A percentile compares a stretch with the other conserved stretches of the same genome.
These are phyloP conservation scores for Setaria italica DNA, from an alignment of 202 grass and related monocot species.

Conservation along the genomic window DNA sequence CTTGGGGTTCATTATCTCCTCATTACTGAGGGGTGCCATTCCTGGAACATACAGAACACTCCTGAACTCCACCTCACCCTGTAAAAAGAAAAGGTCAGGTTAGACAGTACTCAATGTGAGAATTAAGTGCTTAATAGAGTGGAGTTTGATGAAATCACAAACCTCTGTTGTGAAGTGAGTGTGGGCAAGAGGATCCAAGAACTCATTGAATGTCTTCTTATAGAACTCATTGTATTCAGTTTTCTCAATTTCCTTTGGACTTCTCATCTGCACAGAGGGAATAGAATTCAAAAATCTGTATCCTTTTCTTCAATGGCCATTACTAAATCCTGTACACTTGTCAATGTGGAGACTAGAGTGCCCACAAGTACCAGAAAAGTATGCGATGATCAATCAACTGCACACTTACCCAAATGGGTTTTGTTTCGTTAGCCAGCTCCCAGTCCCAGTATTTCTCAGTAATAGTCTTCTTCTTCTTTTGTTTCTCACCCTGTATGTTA, in stretches of 20 bases:
- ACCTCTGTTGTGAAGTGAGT: conserved; percentile 84
- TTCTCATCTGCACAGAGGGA: conserved; percentile 65
- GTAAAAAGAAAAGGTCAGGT: conserved; percentile 35
- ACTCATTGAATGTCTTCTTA: conserved; percentile 91
- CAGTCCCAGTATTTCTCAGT: conserved; percentile 94
- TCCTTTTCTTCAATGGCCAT: conserved; percentile 28
- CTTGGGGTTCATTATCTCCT: conserved; percentile 82
- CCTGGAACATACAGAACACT: conserved; percentile 85
- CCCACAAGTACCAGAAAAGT: neutral
- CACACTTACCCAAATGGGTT: conserved; percentile 81
- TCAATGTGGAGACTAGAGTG: neutral
- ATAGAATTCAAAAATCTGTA: conserved; percentile 36
- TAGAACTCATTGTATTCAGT: conserved; percentile 87
- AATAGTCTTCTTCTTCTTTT: conserved; percentile 80
- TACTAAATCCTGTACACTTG: neutral
- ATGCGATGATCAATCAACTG: neutral
- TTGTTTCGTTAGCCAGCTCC: conserved; percentile 87
- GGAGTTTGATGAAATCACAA: conserved; percentile 10
- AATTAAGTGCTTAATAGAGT: neutral
- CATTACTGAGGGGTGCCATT: conserved; percentile 80
- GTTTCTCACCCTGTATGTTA: conserved; percentile 57
- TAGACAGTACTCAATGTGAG: neutral
- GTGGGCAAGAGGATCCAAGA: conserved; percentile 73
- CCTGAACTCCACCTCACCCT: conserved; percentile 91
- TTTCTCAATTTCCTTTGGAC: conserved; percentile 70